Percentiles rank a stretch among this genome's conserved stretches.
These are phyloP conservation scores for Erysimum cheiri DNA, from an alignment of 441 rosid genomes.

Conservation along the genomic window DNA sequence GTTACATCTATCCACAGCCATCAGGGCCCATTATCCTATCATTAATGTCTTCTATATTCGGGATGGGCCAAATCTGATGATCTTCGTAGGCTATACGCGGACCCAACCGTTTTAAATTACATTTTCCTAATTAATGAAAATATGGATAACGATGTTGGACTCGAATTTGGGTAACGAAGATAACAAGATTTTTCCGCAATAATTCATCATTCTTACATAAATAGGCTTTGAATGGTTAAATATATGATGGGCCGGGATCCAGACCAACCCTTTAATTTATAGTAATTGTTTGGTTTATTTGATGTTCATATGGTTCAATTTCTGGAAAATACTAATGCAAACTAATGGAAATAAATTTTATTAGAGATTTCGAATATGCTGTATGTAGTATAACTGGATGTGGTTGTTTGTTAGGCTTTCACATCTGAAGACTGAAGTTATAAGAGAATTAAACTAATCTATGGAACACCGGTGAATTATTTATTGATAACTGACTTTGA, in stretches of 20 bases:
- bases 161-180: slow-evolving; percentile 8
- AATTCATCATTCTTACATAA: background rate
- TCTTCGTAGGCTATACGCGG: background rate
- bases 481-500: too few species aligned
- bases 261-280: background rate
- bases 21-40: background rate
- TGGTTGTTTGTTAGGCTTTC: too few species aligned
- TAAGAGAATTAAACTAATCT: too few species aligned
- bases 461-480: too few species aligned
- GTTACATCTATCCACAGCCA: background rate
- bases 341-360: too few species aligned
- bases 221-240: background rate
- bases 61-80: background rate
- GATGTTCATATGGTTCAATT: too few species aligned
- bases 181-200: background rate
- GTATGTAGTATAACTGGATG: too few species aligned
- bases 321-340: too few species aligned
- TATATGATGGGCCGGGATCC: slow-evolving; percentile 2
- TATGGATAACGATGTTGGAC: background rate
- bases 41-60: background rate
- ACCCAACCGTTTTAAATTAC: background rate
- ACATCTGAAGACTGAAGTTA: too few species aligned
- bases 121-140: background rate
- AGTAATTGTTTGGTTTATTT: too few species aligned
- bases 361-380: too few species aligned